These are phyloP conservation scores for Clonostachys solani DNA, from an alignment of 2,329 filamentous ascomycete genomes.

Conservation along the genomic window DNA sequence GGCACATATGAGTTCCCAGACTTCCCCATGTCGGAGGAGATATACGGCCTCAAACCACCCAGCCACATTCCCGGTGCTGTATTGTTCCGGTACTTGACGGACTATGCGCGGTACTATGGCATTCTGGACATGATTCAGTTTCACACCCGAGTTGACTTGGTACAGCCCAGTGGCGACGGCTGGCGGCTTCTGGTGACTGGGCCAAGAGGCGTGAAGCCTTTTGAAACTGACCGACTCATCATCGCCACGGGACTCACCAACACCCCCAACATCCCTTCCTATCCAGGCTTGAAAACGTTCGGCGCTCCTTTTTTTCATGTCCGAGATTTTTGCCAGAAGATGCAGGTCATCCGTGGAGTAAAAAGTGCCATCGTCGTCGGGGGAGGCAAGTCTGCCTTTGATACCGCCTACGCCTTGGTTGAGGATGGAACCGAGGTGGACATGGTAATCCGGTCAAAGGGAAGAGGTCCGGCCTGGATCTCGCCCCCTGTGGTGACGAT, in stretches of 20 bases:
- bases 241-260: conserved; percentile 45
- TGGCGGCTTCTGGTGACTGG: conserved; percentile 11
- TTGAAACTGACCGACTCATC: conserved; percentile 32
- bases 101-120: conserved; percentile 37
- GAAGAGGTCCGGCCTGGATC: conserved; percentile 51
- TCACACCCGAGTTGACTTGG: conserved; percentile 29
- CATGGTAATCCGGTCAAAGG: conserved; percentile 41
- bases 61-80: conserved; percentile 42
- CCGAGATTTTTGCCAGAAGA: conserved; percentile 28
- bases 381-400: conserved; percentile 53
- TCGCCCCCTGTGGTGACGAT: conserved; percentile 56
- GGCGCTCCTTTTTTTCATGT: conserved; percentile 34
- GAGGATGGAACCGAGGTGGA: conserved; percentile 40
- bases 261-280: conserved; percentile 31
- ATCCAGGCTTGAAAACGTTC: conserved; percentile 28
- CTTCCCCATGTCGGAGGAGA: conserved; percentile 60
- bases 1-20: conserved; percentile 72
- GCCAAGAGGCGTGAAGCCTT: background rate
- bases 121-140: conserved; percentile 33
- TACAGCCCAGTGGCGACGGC: conserved; percentile 15
- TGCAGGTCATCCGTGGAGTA: conserved; percentile 16
- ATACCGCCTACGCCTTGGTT: conserved; percentile 51
- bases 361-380: conserved; percentile 44
- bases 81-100: conserved; percentile 40
- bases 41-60: conserved; percentile 39